Evolutionary conservation across 2,329 filamentous ascomycete genomes (phyloP), one percentile per base, ranked within the genome.

Genomic region (Phyllosticta citriasiana): DNA sequence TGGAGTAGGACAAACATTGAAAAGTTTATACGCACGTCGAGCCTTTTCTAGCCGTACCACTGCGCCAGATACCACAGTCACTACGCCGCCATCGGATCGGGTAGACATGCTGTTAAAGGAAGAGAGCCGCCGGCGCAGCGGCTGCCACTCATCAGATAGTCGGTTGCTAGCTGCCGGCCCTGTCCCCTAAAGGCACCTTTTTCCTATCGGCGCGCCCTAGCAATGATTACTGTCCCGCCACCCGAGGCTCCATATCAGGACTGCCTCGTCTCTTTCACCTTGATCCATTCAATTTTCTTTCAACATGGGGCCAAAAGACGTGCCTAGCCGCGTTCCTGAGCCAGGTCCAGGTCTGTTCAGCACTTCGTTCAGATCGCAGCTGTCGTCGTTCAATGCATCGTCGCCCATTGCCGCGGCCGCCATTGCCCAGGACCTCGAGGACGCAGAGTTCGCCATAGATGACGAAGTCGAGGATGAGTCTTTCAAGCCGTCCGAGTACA

Each of bases 401-500:
- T 67, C 68, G 1, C 67, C 70, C n/a, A 68, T 76, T 59, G 72
- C 74, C 9, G 70, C 72, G 63, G 70, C 72, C 51, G 67, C 72
- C 14, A 75, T 76, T 58, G 70, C 71, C n/a, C 68, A 67, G 60
- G 74, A 76, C 61, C 62, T 71, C 4, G 69, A 72, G 53, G 72
- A 74, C 12, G 55, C 50, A 12, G 55, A 58, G 22, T 33, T 57
- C 27, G 60, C 30, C 19, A 9, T 12, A 51, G 55, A 54, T 25
- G 51, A 58, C 2, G 33, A 55, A 5, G 83, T 47, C 87, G 79
- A 84, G 58, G 82, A 83, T 50, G 76, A 74, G 57, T 76, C 77
- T 9, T 67, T 78, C 59, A 74, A 76, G 65, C 74, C 77, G 55
- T 65, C 71, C 19, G 64, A 58, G 25, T 73, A 68, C 62, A 72